Percentiles rank a stretch among this genome's conserved stretches.
Evolutionary conservation across 148 eudicot species (phyloP).

Genomic region (Rhododendron molle): DNA sequence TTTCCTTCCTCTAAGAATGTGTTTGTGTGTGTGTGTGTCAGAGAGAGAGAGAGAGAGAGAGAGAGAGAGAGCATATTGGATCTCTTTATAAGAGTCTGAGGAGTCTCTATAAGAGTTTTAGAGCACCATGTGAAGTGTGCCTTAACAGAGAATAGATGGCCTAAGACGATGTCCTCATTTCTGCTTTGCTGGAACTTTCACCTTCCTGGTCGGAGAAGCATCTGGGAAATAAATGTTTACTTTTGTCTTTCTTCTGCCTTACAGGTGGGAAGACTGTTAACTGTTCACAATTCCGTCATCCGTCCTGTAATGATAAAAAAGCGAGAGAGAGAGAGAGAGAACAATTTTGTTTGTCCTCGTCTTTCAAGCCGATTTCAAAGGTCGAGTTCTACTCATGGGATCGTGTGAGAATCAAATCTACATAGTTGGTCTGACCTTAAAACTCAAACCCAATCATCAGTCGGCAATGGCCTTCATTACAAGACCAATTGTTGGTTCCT

Average conservation of each 20-base stretch:
- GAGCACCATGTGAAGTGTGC: not conserved
- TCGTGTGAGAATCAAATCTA: not conserved
- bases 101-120: not conserved
- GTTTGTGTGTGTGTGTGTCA: too few species aligned
- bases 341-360: not conserved
- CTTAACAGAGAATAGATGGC: not conserved
- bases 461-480: too few species aligned
- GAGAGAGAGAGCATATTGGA: too few species aligned
- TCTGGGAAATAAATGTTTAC: not conserved
- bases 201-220: not conserved
- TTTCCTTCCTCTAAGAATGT: not conserved
- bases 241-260: slow-evolving; percentile 11
- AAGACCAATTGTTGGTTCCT: too few species aligned
- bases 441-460: not conserved
- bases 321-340: accelerated
- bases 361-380: not conserved
- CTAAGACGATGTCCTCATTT: not conserved
- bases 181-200: not conserved
- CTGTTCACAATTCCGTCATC: slow-evolving; percentile 17
- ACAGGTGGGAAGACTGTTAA: slow-evolving; percentile 21
- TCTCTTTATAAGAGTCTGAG: not conserved
- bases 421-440: not conserved
- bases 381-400: not conserved
- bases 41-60: too few species aligned
- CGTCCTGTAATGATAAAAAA: not conserved